Conservation (phyloP, 805 yeast species). For the Wickerhamomyces queroliae region DNA sequence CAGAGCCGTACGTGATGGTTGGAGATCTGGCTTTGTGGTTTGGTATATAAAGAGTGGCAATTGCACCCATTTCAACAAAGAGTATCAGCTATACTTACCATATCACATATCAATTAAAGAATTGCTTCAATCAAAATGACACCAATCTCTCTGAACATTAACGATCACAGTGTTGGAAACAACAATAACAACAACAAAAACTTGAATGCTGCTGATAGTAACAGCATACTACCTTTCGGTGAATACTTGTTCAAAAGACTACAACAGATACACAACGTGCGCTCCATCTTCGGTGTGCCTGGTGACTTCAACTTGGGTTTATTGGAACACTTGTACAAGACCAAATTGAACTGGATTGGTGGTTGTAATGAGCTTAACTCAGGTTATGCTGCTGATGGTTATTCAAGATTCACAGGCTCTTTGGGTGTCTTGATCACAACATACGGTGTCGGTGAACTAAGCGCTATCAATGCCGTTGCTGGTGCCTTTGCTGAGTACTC, state of each 20-base stretch:
- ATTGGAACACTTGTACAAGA: constrained; percentile 60
- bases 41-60: no score
- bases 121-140: no score
- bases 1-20: no score
- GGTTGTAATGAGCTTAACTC: constrained; percentile 86
- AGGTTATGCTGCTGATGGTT: constrained; percentile 90
- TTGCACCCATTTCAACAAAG: no score
- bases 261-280: constrained; percentile 43
- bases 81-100: no score
- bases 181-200: no score
- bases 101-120: no score
- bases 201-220: not conserved
- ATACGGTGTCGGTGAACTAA: constrained; percentile 85
- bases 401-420: constrained; percentile 57
- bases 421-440: constrained; percentile 64
- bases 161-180: no score
- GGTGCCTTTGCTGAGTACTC: constrained; percentile 81
- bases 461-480: constrained; percentile 76
- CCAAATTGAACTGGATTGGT: constrained; percentile 65
- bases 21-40: no score
- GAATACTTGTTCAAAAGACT: constrained; percentile 60
- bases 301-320: constrained; percentile 70
- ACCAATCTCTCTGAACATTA: constrained; percentile 4
- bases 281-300: constrained; percentile 70
- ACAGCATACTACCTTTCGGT: constrained; percentile 42